A percentile compares a stretch with the other conserved stretches of the same genome.
Conservation (phyloP, 1,284 basidiomycete genomes). For the Moniliella sp. region DNA sequence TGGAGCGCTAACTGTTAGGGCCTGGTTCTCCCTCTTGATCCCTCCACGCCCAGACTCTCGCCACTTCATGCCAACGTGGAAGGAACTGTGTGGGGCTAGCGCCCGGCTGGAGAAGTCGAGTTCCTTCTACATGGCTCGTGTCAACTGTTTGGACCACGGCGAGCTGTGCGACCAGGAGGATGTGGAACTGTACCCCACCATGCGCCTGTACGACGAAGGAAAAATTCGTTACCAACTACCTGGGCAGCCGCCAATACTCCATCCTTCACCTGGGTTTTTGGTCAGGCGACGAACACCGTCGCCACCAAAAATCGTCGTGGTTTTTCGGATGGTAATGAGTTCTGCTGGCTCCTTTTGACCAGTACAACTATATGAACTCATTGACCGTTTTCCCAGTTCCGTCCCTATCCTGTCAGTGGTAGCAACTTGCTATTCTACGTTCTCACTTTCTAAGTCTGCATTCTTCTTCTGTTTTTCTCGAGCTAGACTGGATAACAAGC, state of each 20-base stretch:
- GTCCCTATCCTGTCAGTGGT: background rate
- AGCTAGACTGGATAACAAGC: background rate
- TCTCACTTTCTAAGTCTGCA: background rate
- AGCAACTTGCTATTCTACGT: background rate
- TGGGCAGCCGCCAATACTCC: too few species aligned
- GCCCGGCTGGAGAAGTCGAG: background rate
- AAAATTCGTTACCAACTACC: background rate
- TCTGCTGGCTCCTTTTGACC: background rate
- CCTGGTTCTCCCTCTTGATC: too few species aligned
- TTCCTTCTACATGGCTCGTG: background rate
- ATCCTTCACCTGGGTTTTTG: too few species aligned
- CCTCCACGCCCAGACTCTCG: conserved; percentile 1
- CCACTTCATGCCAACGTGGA: background rate
- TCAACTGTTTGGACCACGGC: background rate
- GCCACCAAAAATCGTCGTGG: background rate
- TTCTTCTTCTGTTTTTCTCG: background rate
- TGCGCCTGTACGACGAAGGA: background rate
- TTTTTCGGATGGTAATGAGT: background rate
- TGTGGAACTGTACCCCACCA: background rate
- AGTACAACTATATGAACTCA: background rate
- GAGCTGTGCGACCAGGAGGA: background rate
- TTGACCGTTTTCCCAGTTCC: background rate
- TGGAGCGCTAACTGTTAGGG: too few species aligned
- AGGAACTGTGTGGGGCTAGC: background rate
- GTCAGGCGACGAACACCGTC: background rate